Evolutionary conservation across 1,284 basidiomycete genomes (phyloP).

Genomic region (Ceratobasidium sp.): DNA sequence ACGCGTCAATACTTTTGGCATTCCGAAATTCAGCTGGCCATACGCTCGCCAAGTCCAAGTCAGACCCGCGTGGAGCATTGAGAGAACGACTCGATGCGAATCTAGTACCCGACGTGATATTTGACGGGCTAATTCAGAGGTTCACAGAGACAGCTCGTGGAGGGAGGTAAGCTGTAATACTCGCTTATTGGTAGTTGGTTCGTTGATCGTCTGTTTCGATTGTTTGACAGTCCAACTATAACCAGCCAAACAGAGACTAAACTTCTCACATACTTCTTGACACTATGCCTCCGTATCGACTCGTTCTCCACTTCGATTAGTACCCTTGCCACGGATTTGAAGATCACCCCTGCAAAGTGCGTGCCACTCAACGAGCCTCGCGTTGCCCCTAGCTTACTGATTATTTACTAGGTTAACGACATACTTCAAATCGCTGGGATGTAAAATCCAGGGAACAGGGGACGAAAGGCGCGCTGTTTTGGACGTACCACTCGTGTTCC

Average conservation of each 20-base stretch:
- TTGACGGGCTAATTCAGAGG: conserved; percentile 77
- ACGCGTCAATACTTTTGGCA: conserved; percentile 77
- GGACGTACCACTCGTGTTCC: conserved; percentile 15
- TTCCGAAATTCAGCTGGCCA: conserved; percentile 63
- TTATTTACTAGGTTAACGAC: conserved; percentile 5
- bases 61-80: conserved; percentile 48
- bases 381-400: background rate
- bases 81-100: conserved; percentile 60
- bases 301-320: conserved; percentile 43
- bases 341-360: conserved; percentile 18
- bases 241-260: conserved; percentile 75
- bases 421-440: conserved; percentile 35
- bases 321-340: conserved; percentile 16
- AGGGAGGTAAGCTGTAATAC: conserved; percentile 59
- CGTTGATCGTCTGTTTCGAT: background rate
- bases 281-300: conserved; percentile 79
- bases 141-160: conserved; percentile 79
- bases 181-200: background rate
- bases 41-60: conserved; percentile 57
- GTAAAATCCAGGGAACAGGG: conserved; percentile 32
- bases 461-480: conserved; percentile 32
- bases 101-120: conserved; percentile 65
- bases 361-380: background rate
- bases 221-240: conserved; percentile 60
- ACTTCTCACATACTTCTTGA: conserved; percentile 79